Conservation (phyloP, 345 rosid genomes). For the Psidium friedrichsthalianum region DNA sequence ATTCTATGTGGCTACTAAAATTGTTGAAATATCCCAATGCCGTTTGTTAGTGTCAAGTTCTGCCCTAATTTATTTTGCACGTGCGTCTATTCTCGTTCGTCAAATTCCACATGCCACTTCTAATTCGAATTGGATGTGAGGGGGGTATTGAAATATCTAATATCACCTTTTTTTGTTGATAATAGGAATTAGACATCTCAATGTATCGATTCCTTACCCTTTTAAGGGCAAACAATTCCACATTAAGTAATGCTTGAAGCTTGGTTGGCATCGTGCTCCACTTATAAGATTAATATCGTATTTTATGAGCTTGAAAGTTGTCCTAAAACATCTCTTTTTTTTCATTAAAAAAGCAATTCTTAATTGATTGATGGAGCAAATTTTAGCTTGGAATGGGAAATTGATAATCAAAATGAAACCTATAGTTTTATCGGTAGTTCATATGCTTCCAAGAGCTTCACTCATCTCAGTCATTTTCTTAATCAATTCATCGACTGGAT, state of each 20-base stretch:
- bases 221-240: background rate
- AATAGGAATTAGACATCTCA: background rate
- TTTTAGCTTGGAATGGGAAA: background rate
- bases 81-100: too few relatives aligned
- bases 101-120: too few relatives aligned
- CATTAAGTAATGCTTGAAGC: background rate
- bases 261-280: too few relatives aligned
- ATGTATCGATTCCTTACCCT: background rate
- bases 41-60: too few relatives aligned
- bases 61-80: too few relatives aligned
- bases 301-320: background rate
- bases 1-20: too few relatives aligned
- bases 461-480: background rate
- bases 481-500: background rate
- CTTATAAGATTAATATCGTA: background rate
- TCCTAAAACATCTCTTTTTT: too few relatives aligned
- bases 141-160: too few relatives aligned
- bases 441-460: background rate
- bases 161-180: too few relatives aligned
- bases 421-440: background rate
- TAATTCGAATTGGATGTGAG: too few relatives aligned
- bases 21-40: too few relatives aligned
- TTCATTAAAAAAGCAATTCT: background rate
- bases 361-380: background rate
- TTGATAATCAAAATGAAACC: background rate